These are phyloP conservation scores for Pseudotulostoma volvatum DNA, from an alignment of 495 filamentous ascomycete genomes.

Conservation along the genomic window DNA sequence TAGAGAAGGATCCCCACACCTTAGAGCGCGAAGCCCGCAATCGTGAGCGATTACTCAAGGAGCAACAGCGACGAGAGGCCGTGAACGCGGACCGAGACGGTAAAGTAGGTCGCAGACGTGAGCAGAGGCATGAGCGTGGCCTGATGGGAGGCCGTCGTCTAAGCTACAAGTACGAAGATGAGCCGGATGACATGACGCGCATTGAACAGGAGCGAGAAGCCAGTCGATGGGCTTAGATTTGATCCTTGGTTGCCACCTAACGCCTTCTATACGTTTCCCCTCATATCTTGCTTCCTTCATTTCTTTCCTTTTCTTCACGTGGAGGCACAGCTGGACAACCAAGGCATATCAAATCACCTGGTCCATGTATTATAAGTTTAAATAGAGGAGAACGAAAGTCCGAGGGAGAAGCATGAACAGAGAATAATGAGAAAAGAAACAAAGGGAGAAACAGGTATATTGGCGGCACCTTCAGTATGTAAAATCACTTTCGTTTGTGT, in stretches of 20 bases:
- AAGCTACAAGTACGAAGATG: slow-evolving; percentile 46
- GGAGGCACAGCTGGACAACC: no score
- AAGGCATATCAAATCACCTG: no score
- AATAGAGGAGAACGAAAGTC: no score
- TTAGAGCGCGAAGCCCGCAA: slow-evolving; percentile 62
- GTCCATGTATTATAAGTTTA: no score
- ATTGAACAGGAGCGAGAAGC: slow-evolving; percentile 34
- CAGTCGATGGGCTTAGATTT: slow-evolving; percentile 12
- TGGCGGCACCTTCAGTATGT: no score
- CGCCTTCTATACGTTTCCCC: not conserved
- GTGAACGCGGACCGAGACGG: slow-evolving; percentile 25
- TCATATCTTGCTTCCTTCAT: not conserved
- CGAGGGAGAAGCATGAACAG: no score
- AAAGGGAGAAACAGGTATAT: no score
- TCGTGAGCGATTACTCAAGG: slow-evolving; percentile 58
- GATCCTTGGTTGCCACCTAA: not conserved
- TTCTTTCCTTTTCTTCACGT: no score
- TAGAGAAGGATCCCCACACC: slow-evolving; percentile 50
- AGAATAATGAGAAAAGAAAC: no score
- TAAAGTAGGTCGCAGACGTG: slow-evolving; percentile 32
- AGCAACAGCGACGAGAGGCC: slow-evolving; percentile 55
- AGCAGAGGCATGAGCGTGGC: slow-evolving; percentile 34
- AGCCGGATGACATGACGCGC: slow-evolving; percentile 29
- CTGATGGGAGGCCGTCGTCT: slow-evolving; percentile 32
- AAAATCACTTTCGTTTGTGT: no score